Evolutionary conservation across 345 rosid genomes (phyloP).

Genomic region (Eucalyptus grandis): DNA sequence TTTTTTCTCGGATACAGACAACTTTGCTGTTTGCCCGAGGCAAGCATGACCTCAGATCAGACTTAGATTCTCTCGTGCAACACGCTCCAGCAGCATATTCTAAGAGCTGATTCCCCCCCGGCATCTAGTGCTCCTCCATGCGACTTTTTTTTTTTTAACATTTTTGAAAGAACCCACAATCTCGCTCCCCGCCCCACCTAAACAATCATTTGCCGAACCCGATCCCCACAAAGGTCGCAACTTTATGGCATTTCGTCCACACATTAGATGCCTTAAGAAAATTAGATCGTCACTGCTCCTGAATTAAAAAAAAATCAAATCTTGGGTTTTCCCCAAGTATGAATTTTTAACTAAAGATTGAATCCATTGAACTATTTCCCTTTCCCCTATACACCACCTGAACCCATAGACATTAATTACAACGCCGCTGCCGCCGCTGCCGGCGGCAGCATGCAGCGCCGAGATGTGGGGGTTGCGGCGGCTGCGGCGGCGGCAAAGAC

Average conservation of each 20-base stretch:
- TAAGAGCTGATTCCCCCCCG: neutral
- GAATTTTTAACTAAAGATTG: neutral
- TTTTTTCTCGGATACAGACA: neutral
- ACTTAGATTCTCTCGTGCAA: neutral
- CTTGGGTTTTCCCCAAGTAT: neutral
- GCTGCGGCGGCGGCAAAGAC: neutral
- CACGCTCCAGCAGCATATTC: neutral
- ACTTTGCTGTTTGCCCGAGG: neutral
- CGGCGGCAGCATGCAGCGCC: neutral
- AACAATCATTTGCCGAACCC: neutral
- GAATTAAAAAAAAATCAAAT: neutral
- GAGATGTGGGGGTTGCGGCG: neutral
- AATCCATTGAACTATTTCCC: neutral
- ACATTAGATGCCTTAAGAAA: neutral
- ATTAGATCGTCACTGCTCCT: neutral
- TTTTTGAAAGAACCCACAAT: neutral
- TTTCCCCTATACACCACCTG: neutral
- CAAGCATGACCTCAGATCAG: neutral
- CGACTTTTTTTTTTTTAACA: neutral
- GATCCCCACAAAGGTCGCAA: neutral
- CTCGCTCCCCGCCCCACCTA: neutral
- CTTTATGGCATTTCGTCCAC: neutral
- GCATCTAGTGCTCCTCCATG: neutral
- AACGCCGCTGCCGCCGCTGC: rapidly evolving
- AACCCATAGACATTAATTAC: neutral